Conservation (phyloP, 1,284 basidiomycete species). For the Exobasidium rhododendri region DNA sequence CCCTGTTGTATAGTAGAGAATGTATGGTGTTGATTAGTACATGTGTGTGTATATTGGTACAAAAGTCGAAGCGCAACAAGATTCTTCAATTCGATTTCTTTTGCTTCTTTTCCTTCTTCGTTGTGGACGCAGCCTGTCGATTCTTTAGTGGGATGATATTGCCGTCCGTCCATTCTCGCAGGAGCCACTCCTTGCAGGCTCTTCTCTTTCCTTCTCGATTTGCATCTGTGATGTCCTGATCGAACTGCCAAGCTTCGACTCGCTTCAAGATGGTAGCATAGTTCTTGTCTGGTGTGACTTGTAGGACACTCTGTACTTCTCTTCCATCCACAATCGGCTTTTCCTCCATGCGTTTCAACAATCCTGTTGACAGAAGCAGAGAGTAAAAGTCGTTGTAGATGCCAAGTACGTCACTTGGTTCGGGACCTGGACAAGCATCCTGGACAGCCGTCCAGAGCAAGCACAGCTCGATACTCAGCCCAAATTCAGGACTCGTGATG, state of each 20-base stretch:
- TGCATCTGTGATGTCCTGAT: conserved; percentile 9
- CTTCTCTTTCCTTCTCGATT: conserved; percentile 9
- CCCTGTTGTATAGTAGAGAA: too few relatives aligned
- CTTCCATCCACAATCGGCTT: conserved; percentile 25
- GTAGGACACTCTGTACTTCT: conserved; percentile 27
- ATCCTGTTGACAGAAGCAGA: not conserved
- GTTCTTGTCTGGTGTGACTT: conserved; percentile 24
- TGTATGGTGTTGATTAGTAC: too few relatives aligned
- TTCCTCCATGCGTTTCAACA: conserved; percentile 1
- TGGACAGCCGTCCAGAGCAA: conserved; percentile 2
- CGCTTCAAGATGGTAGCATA: conserved; percentile 34
- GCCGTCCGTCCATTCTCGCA: conserved; percentile 35
- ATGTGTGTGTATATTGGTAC: too few relatives aligned
- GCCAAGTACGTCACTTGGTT: not conserved
- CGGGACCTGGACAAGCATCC: not conserved
- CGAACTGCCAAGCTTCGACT: conserved; percentile 46
- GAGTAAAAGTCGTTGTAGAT: conserved; percentile 3
- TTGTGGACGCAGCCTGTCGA: too few relatives aligned
- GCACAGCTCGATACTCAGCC: not conserved
- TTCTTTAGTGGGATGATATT: conserved; percentile 42
- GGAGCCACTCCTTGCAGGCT: conserved; percentile 33
- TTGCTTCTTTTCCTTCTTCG: conserved; percentile 18
- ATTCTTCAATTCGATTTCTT: conserved; percentile 32
- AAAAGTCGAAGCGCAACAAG: too few relatives aligned
- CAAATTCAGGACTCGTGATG: not conserved